Base-by-base conservation (phyloP, 768 basidiomycete genomes). In the Podaxis mareebaensis region DNA sequence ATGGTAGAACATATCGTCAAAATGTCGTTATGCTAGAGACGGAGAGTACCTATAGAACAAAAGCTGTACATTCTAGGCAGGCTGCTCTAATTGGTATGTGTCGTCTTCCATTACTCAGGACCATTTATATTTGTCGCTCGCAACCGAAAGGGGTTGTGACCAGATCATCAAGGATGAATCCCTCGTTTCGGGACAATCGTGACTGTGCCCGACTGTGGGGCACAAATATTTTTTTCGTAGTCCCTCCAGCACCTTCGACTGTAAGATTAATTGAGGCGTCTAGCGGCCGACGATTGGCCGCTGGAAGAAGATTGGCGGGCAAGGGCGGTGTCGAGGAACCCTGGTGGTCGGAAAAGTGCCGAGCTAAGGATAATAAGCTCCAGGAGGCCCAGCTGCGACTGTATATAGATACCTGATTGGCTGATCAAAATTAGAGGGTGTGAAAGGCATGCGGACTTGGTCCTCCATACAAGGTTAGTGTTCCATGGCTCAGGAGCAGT, bases 341-440 rank as follows among this genome's bases (percentile, higher is more conserved):
- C 49, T 26, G 58, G 40, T 2, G 53, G 40, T 38, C 55, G 64
- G 65, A 60, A 64, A 64, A 60, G 55, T 52, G 38, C 59, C 44
- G 62, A 60, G 40, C 48, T 49, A 52, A 53, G 64, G 60, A 53
- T 61, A 53, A 59, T 63, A 63, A 65, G 52, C 38, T 60, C 56
- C 56, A 56, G 65, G 53, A 64, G 49, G 58, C 44, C 46, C 10
- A 59, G 13, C 30, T 59, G 59, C 36, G 59, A 38, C 38, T 24
- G 60, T 61, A 42, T 30, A 53, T 52, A 44, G 68, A 67, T 64
- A 65, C 61, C 53, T 71, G 72, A 73, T 73, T 74, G 70, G 68
- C 44, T 71, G 68, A 73, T 72, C 71, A 71, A 69, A 72, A 71
- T 73, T 72, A 72, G 69, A 68, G 65, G 71, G 71, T 72, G 74